Base-by-base conservation (phyloP, 1,284 basidiomycete genomes). In the Ustilago cynodontis region DNA sequence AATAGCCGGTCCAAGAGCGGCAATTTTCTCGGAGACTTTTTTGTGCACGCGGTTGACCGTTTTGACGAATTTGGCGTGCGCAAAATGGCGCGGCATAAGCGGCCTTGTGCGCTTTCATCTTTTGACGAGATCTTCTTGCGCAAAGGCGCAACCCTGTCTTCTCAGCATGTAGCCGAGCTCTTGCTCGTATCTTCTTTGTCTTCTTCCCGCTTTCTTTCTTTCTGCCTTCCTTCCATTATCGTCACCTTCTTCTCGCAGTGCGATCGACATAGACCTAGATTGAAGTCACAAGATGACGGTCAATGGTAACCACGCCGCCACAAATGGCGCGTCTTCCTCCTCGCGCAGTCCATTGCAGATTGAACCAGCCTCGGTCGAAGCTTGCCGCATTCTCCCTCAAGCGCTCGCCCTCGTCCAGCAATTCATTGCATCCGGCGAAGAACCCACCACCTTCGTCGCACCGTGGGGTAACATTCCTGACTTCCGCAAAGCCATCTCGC, bases 361-460 rank as follows among this genome's bases (percentile, higher is more conserved):
- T 20, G 78, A 78, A 33, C 45, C 60, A 0, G 52, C 78, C 0
- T 79, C 80, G 29, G 51, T 16, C 6, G 78, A 82, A 61, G 67
- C 77, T 29, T 62, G 58, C 1, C 75, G 76, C 22, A 49, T 82
- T 7, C 66, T 74, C 14, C 74, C 80, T 9, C 59, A 59, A 22
- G 51, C 60, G 2, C 62, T 78, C 16, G 31, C 61, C n/a, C 67
- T 78, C 14, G 68, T 78, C 2, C 71, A 75, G 14, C 7, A 52
- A 16, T 78, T 75, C 41, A 75, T 78, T 57, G 59, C 51, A 22
- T 65, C 68, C 16, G 77, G 77, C 24, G 67, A 75, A 56, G 22
- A 71, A 13, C 62, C 70, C 1, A 50, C 56, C 3, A 62, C 75
- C 8, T 74, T 57, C 28, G 78, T 78, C 41, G 60, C 71, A 10